Base-by-base conservation (phyloP, 495 filamentous ascomycete species). In the Neurospora sp. region DNA sequence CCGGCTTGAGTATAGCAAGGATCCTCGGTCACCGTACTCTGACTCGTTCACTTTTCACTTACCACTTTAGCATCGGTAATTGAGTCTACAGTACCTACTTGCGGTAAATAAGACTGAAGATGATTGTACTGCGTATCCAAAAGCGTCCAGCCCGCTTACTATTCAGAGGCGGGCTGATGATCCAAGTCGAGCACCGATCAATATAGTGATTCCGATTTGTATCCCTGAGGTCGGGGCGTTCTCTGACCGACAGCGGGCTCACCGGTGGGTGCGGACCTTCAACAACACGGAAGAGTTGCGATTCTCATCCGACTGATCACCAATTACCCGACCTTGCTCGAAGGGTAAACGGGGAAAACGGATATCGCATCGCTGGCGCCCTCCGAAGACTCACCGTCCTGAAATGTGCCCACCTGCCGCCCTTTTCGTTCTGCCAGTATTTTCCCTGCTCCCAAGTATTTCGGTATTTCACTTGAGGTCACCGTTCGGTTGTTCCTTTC, bases 1-100 rank as follows among this genome's bases (percentile, higher is more conserved):
- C 54, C 0, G 13, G 15, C 31, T 19, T 36, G 24, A 66, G 54
- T 34, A 34, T 66, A 34, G 1, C 54, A 66, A 66, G 54, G 28
- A 66, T 66, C 54, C 54, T 62, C 54, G 15, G 48, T 31, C 54
- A 2, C 24, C 1, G 21, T 31, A 24, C 24, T 62, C 54, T 62
- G 54, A 34, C 24, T 62, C 24, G 17, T 31, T 31, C 54, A 62
- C 24, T 17, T 31, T 36, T 66, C 28, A 19, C 6, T 66, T 6
- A 19, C 54, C 6, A 66, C 28, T 2, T 66, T 7, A 66, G 19
- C 24, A 3, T 15, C 54, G 28, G 54, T 28, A 66, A 9, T 9
- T 31, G 54, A 66, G 54, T 66, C 11, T 28, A 59, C 21, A 59
- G 45, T 54, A 70, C 66, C 34, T 76, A 71, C 70, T 34, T 75